Evolutionary conservation across 2,329 filamentous ascomycete genomes (phyloP).

Genomic region (Paecilomyces fulvus): DNA sequence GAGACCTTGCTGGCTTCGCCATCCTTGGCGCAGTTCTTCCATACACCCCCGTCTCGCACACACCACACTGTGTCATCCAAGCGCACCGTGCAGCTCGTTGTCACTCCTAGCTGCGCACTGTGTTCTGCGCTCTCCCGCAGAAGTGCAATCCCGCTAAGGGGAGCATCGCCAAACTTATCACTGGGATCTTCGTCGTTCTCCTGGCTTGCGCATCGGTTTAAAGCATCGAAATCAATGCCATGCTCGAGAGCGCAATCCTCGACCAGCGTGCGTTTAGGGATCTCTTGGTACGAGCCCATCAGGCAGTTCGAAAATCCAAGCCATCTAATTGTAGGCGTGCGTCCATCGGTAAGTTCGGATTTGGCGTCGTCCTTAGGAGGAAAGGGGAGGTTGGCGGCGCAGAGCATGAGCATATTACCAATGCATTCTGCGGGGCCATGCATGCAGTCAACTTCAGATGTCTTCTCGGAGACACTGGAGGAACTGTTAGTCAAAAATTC

Average conservation of each 20-base stretch:
- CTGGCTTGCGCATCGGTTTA: slow-evolving; percentile 74
- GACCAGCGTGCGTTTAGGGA: slow-evolving; percentile 70
- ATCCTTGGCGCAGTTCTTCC: slow-evolving; percentile 68
- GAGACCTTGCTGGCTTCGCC: slow-evolving; percentile 41
- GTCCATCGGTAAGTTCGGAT: slow-evolving; percentile 4
- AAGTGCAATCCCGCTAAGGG: slow-evolving; percentile 39
- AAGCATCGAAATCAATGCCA: slow-evolving; percentile 68
- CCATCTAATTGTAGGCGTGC: slow-evolving; percentile 65
- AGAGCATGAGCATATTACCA: slow-evolving; percentile 90
- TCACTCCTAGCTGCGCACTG: slow-evolving; percentile 52
- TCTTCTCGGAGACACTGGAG: slow-evolving; percentile 53
- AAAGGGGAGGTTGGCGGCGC: slow-evolving; percentile 61
- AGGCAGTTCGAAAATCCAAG: slow-evolving; percentile 93
- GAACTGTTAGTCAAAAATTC: not conserved
- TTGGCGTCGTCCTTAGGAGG: slow-evolving; percentile 15
- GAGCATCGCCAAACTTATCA: slow-evolving; percentile 54
- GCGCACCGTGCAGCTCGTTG: slow-evolving; percentile 68
- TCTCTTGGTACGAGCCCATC: slow-evolving; percentile 62
- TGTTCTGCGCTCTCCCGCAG: slow-evolving; percentile 43
- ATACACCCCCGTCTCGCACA: slow-evolving; percentile 68
- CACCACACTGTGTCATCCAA: slow-evolving; percentile 75
- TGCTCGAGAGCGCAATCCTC: slow-evolving; percentile 86
- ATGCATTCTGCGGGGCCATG: slow-evolving; percentile 87
- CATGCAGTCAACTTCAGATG: slow-evolving; percentile 78
- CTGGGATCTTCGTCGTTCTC: slow-evolving; percentile 57